Evolutionary conservation across 495 filamentous ascomycete genomes (phyloP), one percentile per base, ranked within the genome.

Genomic region (Cercophora sp.): DNA sequence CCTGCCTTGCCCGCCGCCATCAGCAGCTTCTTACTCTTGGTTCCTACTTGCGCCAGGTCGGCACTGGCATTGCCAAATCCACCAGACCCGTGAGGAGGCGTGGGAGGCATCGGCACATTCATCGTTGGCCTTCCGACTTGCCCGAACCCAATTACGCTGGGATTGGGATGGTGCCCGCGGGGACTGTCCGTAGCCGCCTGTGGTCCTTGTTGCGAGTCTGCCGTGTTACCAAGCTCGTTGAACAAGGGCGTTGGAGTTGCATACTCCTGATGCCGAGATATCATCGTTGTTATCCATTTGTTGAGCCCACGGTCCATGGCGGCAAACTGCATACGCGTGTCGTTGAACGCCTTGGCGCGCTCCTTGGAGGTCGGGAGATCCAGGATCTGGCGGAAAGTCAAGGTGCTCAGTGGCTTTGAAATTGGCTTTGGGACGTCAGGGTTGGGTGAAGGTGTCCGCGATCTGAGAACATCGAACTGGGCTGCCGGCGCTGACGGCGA

Each of bases 1-100:
- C 90, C 88, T 19, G 88, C 86, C 59, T 85, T 86, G 23, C 87
- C 87, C 31, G 91, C 90, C 3, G 82, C 83, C 57, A 92, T 87
- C 52, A 96, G 72, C 3, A 96, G 68, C 48, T 93, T 89, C 64
- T 95, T 96, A 58, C 91, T 84, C 70, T 87, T 88, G 16, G 80
- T 75, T 41, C 87, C 85, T 46, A 88, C 72, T 61, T 83, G 80
- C 11, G 62, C 85, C 47, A 88, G 71, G 61, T 83, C 79, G 15
- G 59, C 62, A 13, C 65, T 54, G n/a, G 66, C 66, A 20, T 70
- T 63, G 5, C 64, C 66, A 40, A 76, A 68, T 16, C 58, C 63
- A 45, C 62, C 60, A 18, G 60, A 20, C 3, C 63, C 55, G 25
- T 63, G 58, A 15, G 53, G 35, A 11, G 55, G 51, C 4, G 56